These are phyloP conservation scores for Exophiala viscosa DNA, from an alignment of 2,329 filamentous ascomycete species.

Conservation along the genomic window DNA sequence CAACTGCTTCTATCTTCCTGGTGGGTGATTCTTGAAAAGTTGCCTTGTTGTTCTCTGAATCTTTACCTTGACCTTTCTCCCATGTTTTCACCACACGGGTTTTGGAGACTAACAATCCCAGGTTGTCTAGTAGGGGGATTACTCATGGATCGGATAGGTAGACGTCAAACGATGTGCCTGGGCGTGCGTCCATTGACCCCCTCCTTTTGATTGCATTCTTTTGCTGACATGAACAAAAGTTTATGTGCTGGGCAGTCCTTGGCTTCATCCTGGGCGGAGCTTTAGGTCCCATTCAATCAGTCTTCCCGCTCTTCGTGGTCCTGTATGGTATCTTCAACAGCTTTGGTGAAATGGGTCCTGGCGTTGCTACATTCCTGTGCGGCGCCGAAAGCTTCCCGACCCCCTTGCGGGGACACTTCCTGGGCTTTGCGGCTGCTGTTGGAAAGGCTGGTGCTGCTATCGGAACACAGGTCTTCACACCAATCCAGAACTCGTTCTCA, in stretches of 20 bases:
- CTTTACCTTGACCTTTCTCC: no score
- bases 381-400: constrained; percentile 51
- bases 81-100: no score
- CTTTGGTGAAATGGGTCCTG: constrained; percentile 51
- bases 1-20: constrained; percentile 52
- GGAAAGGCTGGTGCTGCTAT: constrained; percentile 51
- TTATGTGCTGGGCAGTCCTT: constrained; percentile 43
- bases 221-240: constrained; percentile 23
- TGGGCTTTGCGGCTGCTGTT: constrained; percentile 47
- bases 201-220: no score
- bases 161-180: constrained; percentile 50
- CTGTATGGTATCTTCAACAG: constrained; percentile 51
- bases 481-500: constrained; percentile 46
- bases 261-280: constrained; percentile 52
- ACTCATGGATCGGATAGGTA: constrained; percentile 49
- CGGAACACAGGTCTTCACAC: constrained; percentile 50
- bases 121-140: constrained; percentile 48
- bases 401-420: constrained; percentile 48
- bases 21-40: no score
- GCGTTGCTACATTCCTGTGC: constrained; percentile 38
- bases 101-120: no score
- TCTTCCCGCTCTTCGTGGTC: constrained; percentile 51
- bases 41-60: no score
- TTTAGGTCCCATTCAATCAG: constrained; percentile 41
- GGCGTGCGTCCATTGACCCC: constrained; percentile 29